Base-by-base conservation (phyloP, 2,329 filamentous ascomycete genomes). In the Ceratocystis ficicola region DNA sequence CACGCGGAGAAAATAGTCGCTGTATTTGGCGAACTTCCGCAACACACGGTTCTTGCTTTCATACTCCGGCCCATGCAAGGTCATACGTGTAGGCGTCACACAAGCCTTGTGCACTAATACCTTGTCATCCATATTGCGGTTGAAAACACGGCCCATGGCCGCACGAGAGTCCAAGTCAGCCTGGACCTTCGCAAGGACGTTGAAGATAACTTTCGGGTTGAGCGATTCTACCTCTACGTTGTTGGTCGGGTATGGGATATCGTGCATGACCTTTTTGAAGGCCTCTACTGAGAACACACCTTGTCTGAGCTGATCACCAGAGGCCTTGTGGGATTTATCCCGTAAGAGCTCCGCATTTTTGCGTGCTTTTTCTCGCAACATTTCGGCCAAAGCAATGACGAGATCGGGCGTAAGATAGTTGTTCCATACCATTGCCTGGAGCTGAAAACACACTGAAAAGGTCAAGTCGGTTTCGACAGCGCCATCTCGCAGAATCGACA, bases 41-140 rank as follows among this genome's bases (percentile, higher is more conserved):
- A 92, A 75, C 2, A 92, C 83, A 3, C 87, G 79, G 71, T 91
- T 91, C 67, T 83, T 86, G 5, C 81, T 82, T 71, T 90, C 88
- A 0, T 81, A 76, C 62, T 86, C 84, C 0, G 86, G 86, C 0
- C 86, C 86, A 6, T 78, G 76, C 0, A 88, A 76, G 22, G 77
- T 77, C 22, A 83, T 76, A 1, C 82, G 78, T 0, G 82, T 80
- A 0, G 86, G 86, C 0, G 85, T 88, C 8, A 89, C 79, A 44
- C 76, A 74, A 10, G 79, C 81, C 25, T 65, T 65, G 28, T 65
- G 63, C 7, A 67, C 66, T 30, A 65, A 57, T 12, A 65, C 63
- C 10, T 65, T 65, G 5, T 66, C 68, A n/a, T 65, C 20, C 2
- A 65, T 36, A 1, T 62, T 57, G 3, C 41, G 50, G 10, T 71